A percentile compares a stretch with the other conserved stretches of the same genome.
Conservation (phyloP, 495 filamentous ascomycete genomes). For the Elasticomyces elasticus region DNA sequence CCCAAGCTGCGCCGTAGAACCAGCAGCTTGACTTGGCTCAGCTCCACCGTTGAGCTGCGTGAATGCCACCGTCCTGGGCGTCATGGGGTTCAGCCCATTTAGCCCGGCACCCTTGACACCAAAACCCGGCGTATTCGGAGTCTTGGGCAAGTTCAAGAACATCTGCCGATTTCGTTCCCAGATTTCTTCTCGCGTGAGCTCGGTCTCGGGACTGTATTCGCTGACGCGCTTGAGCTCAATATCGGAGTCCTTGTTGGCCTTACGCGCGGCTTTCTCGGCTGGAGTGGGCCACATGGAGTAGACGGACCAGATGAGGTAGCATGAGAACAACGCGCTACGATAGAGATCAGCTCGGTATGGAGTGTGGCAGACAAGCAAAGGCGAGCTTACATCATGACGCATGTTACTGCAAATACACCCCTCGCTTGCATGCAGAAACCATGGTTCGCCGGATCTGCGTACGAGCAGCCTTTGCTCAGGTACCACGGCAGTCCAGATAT, state of each 20-base stretch:
- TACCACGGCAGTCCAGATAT: constrained; percentile 65
- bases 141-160: constrained; percentile 26
- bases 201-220: constrained; percentile 18
- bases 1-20: not conserved
- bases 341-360: constrained; percentile 3
- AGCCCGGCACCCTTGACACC: constrained; percentile 7
- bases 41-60: constrained; percentile 24
- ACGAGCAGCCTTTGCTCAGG: constrained; percentile 63
- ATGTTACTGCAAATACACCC: constrained; percentile 57
- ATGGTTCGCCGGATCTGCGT: constrained; percentile 48
- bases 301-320: constrained; percentile 26
- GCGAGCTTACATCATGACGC: constrained; percentile 68
- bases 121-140: constrained; percentile 26
- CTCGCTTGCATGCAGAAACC: constrained; percentile 70
- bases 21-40: not conserved
- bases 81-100: constrained; percentile 25
- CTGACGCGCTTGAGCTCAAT: constrained; percentile 24
- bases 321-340: constrained; percentile 27
- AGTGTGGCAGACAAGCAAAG: no score
- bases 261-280: constrained; percentile 20
- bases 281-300: constrained; percentile 29
- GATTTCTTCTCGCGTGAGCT: constrained; percentile 29
- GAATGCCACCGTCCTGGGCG: constrained; percentile 36
- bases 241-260: constrained; percentile 13
- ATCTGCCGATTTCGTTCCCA: constrained; percentile 34